Evolutionary conservation across 73 alveolate genomes (phyloP).

Genomic region (Paramecium sonneborni): DNA sequence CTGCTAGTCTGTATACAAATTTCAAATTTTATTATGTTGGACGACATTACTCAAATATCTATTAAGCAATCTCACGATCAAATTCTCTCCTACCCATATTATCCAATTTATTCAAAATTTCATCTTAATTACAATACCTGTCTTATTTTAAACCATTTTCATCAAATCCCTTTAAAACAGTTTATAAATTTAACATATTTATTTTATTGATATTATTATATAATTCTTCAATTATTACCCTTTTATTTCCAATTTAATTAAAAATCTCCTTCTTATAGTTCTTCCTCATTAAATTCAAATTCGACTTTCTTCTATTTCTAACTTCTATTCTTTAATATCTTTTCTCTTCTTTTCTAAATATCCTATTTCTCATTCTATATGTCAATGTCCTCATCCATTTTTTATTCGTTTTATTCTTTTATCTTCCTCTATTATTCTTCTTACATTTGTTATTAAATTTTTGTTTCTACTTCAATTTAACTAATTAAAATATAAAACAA

Average conservation of each 20-base stretch:
- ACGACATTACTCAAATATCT: background rate
- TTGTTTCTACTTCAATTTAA: slow-evolving; percentile 1
- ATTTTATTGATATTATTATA: background rate
- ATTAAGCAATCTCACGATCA: slow-evolving; percentile 5
- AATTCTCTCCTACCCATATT: background rate
- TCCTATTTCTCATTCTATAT: background rate
- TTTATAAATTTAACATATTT: slow-evolving; percentile 26
- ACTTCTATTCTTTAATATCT: background rate
- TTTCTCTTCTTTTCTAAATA: background rate
- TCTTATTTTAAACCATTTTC: background rate
- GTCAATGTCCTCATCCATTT: background rate
- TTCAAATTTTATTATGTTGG: background rate
- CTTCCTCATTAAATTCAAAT: background rate
- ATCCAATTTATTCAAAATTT: background rate
- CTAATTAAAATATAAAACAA: background rate
- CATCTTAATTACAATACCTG: background rate
- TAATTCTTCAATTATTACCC: background rate
- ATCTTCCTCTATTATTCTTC: background rate
- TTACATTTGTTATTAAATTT: background rate
- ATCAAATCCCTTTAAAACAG: slow-evolving; percentile 21
- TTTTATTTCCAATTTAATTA: background rate
- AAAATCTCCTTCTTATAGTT: background rate
- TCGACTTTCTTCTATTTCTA: background rate
- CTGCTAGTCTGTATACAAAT: background rate
- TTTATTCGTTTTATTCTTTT: background rate